A percentile compares a stretch with the other conserved stretches of the same genome.
Conservation (phyloP, 2,329 filamentous ascomycete genomes). For the Sordariomycetes sp. region DNA sequence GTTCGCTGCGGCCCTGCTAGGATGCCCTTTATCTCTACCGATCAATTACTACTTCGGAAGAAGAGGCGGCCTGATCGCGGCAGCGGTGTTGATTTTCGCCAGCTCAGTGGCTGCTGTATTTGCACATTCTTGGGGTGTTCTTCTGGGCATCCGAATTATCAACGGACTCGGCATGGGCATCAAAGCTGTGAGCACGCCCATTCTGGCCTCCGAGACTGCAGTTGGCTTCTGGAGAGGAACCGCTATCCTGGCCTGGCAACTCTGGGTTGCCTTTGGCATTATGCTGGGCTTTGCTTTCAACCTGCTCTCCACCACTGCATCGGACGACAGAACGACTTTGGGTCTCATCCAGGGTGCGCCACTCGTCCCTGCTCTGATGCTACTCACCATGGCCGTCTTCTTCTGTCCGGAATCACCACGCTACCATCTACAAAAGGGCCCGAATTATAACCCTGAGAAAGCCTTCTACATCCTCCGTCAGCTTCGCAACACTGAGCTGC, state of each 20-base stretch:
- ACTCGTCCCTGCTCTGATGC: conserved; percentile 22
- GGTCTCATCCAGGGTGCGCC: conserved; percentile 28
- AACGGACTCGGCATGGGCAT: conserved; percentile 36
- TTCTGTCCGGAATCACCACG: conserved; percentile 32
- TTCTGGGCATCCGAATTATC: conserved; percentile 24
- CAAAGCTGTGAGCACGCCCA: conserved; percentile 37
- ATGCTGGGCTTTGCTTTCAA: conserved; percentile 25
- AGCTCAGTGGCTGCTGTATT: conserved; percentile 28
- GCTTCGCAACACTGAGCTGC: conserved; percentile 29
- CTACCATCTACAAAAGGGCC: conserved; percentile 28
- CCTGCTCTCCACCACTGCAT: conserved; percentile 21
- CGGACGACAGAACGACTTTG: conserved; percentile 8
- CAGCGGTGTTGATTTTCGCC: conserved; percentile 26
- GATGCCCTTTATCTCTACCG: conserved; percentile 28
- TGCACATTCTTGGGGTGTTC: conserved; percentile 18
- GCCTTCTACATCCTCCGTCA: conserved; percentile 23
- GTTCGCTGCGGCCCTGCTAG: conserved; percentile 26
- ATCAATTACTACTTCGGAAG: conserved; percentile 30
- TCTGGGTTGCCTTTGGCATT: conserved; percentile 30
- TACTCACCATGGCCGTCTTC: conserved; percentile 22
- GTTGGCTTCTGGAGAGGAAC: conserved; percentile 38
- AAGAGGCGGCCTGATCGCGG: conserved; percentile 26
- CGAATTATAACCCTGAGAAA: conserved; percentile 23
- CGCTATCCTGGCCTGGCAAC: conserved; percentile 36
- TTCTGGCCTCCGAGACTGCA: conserved; percentile 35